Base-by-base conservation (phyloP, 2,329 filamentous ascomycete species). In the Pseudogymnoascus pannorum region DNA sequence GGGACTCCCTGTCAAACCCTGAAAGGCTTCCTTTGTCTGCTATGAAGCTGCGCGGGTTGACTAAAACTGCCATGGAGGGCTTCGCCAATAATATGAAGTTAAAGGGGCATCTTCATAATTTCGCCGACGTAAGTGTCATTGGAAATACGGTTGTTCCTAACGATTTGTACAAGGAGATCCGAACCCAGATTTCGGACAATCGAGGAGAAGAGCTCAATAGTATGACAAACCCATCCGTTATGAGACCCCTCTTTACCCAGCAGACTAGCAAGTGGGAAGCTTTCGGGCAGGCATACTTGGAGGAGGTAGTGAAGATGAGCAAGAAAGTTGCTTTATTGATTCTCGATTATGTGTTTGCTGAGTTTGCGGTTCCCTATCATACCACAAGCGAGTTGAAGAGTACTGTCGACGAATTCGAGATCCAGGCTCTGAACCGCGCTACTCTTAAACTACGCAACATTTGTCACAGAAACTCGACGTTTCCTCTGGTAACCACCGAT, bases 181-280 rank as follows among this genome's bases (percentile, higher is more conserved):
- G 64, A 2, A 40, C 57, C 1, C 66, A 72, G 24, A 66, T 76
- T 3, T 20, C 35, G 0, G 59, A 64, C 0, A 73, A 71, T 31
- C 68, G 71, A 29, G 69, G 68, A 1, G 70, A 66, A 12, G 68
- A 73, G 6, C 71, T 76, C 0, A 68, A 70, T 0, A 73, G 73
- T 0, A 63, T 75, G 6, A 42, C 72, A 11, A 73, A 75, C 51
- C 72, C 73, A 0, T 65, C 69, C 0, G 67, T 75, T 1, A 68
- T 74, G 16, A 66, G 64, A 1, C 64, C 64, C 0, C 67, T 76
- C 4, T 75, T 72, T 48, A 65, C 62, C 20, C 64, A 65, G 22
- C 74, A 75, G 51, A 72, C 73, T 0, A 51, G 63, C 3, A 69
- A 70, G n/a, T 76, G 74, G 75, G 42, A 64, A 0, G 24, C 8